Evolutionary conservation across 805 yeast genomes (phyloP).

Genomic region (Blastobotrys muscicola): DNA sequence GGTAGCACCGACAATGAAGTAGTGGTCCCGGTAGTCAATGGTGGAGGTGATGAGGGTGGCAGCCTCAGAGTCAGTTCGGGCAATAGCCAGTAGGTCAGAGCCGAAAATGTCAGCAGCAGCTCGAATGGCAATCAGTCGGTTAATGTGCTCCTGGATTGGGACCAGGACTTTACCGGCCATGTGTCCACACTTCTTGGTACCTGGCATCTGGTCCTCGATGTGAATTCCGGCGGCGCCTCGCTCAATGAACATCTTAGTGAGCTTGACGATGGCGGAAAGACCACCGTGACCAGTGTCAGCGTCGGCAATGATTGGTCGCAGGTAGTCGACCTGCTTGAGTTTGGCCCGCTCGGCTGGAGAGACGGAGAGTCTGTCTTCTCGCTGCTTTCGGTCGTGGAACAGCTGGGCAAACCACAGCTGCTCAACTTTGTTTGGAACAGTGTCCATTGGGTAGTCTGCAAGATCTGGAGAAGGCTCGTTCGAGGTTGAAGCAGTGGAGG

Average conservation of each 20-base stretch:
- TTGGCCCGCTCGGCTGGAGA: conserved; percentile 58
- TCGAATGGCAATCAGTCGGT: conserved; percentile 86
- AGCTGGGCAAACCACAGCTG: conserved; percentile 94
- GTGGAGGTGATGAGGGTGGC: conserved; percentile 92
- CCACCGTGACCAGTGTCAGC: conserved; percentile 99
- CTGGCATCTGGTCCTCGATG: conserved; percentile 98
- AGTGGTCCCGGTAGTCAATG: conserved; percentile 90
- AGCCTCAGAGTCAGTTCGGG: conserved; percentile 96
- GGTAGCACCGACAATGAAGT: conserved; percentile 82
- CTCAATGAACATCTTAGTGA: conserved; percentile 92
- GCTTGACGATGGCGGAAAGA: conserved; percentile 87
- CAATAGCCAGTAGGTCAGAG: conserved; percentile 75
- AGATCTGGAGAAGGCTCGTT: conserved; percentile 98
- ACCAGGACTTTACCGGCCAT: conserved; percentile 98
- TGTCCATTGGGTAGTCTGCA: conserved; percentile 97
- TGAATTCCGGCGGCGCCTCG: conserved; percentile 99
- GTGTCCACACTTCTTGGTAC: conserved; percentile 97
- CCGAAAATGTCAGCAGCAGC: conserved; percentile 93
- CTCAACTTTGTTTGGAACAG: conserved; percentile 97
- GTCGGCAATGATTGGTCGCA: conserved; percentile 93
- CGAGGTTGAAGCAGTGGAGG: conserved; percentile 94
- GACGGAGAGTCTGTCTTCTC: conserved; percentile 60
- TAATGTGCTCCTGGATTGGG: conserved; percentile 95
- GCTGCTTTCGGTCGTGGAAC: conserved; percentile 95
- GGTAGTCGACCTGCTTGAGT: conserved; percentile 69